phyloP scores from a whole-genome alignment of 2,329 filamentous ascomycete genomes.

The Periconia digitata region DNA sequence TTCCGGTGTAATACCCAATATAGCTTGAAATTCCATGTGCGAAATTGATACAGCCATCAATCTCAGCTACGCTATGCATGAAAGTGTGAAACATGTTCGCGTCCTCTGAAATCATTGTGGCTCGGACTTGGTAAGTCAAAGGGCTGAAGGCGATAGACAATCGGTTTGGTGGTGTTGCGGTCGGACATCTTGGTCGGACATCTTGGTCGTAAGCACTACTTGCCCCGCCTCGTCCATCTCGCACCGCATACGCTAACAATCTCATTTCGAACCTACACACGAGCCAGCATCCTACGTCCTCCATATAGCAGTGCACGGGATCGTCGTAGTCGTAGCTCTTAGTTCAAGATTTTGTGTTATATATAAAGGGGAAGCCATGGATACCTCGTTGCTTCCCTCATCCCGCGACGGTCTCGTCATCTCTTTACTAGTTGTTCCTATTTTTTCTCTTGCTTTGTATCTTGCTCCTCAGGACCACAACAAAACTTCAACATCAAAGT shows the following conservation, averaged over 20 bases:
- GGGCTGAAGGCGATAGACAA: no score
- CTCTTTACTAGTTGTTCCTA: neutral
- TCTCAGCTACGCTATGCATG: no score
- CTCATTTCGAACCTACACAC: neutral
- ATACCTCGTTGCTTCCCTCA: neutral
- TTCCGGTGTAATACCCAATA: no score
- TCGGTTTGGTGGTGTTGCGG: neutral
- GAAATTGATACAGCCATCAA: no score
- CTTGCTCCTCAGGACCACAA: neutral
- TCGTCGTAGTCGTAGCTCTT: no score
- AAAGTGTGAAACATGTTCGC: no score
- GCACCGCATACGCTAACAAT: neutral
- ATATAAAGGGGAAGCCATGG: neutral
- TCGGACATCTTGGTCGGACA: neutral
- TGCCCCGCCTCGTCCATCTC: no score
- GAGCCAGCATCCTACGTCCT: neutral
- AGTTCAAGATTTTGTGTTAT: neutral
- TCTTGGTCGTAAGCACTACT: no score
- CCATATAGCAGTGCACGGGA: no score
- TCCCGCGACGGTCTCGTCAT: neutral
- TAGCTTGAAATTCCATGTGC: no score
- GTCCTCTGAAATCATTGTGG: no score
- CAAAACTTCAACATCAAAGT: neutral
- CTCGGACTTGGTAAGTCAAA: no score
- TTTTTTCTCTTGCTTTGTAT: neutral